Evolutionary conservation across 257 asterid species (phyloP).

Genomic region (Solanum bukasovii): DNA sequence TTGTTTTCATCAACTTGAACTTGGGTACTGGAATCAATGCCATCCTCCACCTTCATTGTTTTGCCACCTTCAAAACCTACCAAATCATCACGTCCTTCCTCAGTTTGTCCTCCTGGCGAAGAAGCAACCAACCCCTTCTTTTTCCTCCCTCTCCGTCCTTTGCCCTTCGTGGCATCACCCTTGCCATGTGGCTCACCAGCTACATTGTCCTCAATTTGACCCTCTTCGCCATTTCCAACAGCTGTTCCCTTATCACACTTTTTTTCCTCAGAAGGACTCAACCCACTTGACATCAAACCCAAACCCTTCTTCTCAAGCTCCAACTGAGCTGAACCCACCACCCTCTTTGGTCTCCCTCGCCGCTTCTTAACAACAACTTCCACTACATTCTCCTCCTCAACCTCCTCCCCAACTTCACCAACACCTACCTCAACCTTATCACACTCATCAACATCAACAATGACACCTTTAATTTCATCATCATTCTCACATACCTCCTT

Average conservation of each 20-base stretch:
- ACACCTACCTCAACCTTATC: not conserved
- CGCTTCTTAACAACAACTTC: not conserved
- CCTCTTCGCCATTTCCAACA: not conserved
- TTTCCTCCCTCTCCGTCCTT: slow-evolving; percentile 3
- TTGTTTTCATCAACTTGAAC: not conserved
- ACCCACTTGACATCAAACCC: not conserved
- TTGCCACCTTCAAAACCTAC: not conserved
- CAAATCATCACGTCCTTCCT: not conserved
- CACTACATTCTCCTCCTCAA: not conserved
- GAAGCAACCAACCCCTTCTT: not conserved
- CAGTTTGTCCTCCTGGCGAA: not conserved
- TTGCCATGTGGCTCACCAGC: not conserved
- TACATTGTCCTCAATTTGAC: slow-evolving; percentile 2
- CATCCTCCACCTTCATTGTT: not conserved
- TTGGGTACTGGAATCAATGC: not conserved
- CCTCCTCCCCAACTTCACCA: not conserved
- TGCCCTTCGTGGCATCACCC: not conserved
- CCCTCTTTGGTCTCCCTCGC: not conserved
- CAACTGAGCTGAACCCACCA: not conserved
- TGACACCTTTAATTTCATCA: not conserved
- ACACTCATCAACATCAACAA: not conserved
- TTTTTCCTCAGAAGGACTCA: not conserved
- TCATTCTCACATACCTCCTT: not conserved
- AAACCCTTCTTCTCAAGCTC: not conserved
- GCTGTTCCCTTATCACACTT: not conserved